phyloP scores from a whole-genome alignment of 208 protist genomes.

The Trypanosoma brucei region DNA sequence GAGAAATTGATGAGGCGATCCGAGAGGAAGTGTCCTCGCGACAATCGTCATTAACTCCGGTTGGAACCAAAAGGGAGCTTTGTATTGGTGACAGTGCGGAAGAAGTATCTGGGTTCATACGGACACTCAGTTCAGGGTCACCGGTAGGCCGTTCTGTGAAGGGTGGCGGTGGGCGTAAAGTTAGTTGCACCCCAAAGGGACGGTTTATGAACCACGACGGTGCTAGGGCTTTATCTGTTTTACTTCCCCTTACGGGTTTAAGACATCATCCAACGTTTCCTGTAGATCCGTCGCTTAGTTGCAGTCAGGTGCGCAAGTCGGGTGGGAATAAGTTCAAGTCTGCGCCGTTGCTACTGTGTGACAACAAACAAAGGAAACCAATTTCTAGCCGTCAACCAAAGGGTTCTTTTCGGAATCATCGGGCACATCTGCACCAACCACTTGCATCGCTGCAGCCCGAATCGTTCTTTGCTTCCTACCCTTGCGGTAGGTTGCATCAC shows the following conservation, averaged over 20 bases:
- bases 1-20: no score
- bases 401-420: no score
- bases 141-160: background rate
- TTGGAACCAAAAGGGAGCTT: no score
- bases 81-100: no score
- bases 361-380: no score
- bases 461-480: constrained; percentile 1
- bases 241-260: background rate
- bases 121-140: background rate
- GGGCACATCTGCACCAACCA: background rate
- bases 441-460: background rate
- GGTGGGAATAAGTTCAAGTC: background rate
- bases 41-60: no score
- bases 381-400: background rate
- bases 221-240: background rate
- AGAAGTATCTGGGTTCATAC: background rate
- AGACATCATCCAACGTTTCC: background rate
- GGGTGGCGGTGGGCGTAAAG: background rate
- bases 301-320: background rate
- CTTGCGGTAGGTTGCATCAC: background rate
- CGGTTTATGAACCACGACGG: background rate
- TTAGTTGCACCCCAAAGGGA: background rate
- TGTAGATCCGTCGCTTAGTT: background rate
- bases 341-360: no score
- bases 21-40: no score